Percentiles rank a stretch among this genome's conserved stretches.
Conservation (phyloP, 805 yeast genomes). For the Saccharomycopsis sp. region DNA sequence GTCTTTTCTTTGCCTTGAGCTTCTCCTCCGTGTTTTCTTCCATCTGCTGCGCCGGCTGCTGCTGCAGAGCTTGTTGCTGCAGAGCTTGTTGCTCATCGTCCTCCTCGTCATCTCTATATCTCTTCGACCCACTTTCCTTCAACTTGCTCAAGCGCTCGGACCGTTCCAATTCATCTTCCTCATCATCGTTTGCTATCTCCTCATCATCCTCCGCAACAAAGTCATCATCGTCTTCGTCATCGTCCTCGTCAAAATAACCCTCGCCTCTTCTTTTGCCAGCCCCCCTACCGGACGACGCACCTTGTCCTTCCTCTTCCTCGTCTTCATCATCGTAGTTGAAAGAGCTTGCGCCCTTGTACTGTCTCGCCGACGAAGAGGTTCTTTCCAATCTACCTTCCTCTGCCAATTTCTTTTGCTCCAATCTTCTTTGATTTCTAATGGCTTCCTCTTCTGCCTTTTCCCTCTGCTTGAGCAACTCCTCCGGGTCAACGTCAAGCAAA, state of each 20-base stretch:
- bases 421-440: slow-evolving; percentile 58
- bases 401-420: slow-evolving; percentile 33
- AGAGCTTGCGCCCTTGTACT: neutral
- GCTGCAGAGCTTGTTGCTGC: no score
- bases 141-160: slow-evolving; percentile 18
- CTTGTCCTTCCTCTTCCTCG: slow-evolving; percentile 15
- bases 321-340: slow-evolving; percentile 5
- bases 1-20: slow-evolving; percentile 17
- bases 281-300: no score
- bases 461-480: slow-evolving; percentile 52
- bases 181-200: slow-evolving; percentile 19
- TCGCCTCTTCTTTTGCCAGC: slow-evolving; percentile 2
- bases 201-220: slow-evolving; percentile 22
- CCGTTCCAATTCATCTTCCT: slow-evolving; percentile 24
- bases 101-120: slow-evolving; percentile 8
- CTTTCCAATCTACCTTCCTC: slow-evolving; percentile 18
- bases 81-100: slow-evolving; percentile 15
- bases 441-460: slow-evolving; percentile 60
- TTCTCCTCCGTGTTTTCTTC: slow-evolving; percentile 3
- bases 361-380: slow-evolving; percentile 1
- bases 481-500: slow-evolving; percentile 51
- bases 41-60: slow-evolving; percentile 1
- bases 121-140: slow-evolving; percentile 16
- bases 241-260: slow-evolving; percentile 20
- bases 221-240: slow-evolving; percentile 21